A percentile compares a stretch with the other conserved stretches of the same genome.
Conservation (phyloP, 2,329 filamentous ascomycete species). For the Hypocreales sp. region DNA sequence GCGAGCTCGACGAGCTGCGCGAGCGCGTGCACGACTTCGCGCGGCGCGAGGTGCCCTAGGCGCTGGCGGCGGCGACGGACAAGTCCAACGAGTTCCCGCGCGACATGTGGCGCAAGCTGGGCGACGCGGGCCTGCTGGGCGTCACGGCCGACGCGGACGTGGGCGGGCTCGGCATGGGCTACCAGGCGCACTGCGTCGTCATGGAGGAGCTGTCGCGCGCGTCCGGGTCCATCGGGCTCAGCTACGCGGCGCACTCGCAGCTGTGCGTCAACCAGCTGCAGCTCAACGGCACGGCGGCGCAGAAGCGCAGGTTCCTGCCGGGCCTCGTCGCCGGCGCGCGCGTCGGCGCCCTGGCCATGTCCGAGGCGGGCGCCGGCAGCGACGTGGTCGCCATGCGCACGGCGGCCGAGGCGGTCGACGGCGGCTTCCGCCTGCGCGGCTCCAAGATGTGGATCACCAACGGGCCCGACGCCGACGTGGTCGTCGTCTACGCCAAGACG, state of each 20-base stretch:
- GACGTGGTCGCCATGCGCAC: slow-evolving; percentile 96
- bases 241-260: slow-evolving; percentile 91
- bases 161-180: slow-evolving; percentile 81
- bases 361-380: slow-evolving; percentile 75
- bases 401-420: slow-evolving; percentile 63
- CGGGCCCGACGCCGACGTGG: slow-evolving; percentile 79
- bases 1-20: slow-evolving; percentile 66
- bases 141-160: slow-evolving; percentile 89
- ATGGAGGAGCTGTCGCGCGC: slow-evolving; percentile 91
- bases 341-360: slow-evolving; percentile 88
- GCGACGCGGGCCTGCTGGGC: slow-evolving; percentile 79
- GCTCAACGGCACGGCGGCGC: slow-evolving; percentile 65
- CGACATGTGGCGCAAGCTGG: slow-evolving; percentile 87
- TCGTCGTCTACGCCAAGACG: slow-evolving; percentile 97
- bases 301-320: slow-evolving; percentile 71
- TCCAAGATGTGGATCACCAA: slow-evolving; percentile 99
- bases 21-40: slow-evolving; percentile 82
- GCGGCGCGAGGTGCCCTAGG: slow-evolving; percentile 71
- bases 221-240: slow-evolving; percentile 69
- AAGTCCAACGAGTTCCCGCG: slow-evolving; percentile 74
- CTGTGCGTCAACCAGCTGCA: slow-evolving; percentile 93
- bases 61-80: slow-evolving; percentile 73
- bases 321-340: slow-evolving; percentile 65
- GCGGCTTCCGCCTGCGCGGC: slow-evolving; percentile 73
- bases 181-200: slow-evolving; percentile 89